phyloP scores from a whole-genome alignment of 2,329 filamentous ascomycete genomes.

The Colletotrichum gloeosporioides region DNA sequence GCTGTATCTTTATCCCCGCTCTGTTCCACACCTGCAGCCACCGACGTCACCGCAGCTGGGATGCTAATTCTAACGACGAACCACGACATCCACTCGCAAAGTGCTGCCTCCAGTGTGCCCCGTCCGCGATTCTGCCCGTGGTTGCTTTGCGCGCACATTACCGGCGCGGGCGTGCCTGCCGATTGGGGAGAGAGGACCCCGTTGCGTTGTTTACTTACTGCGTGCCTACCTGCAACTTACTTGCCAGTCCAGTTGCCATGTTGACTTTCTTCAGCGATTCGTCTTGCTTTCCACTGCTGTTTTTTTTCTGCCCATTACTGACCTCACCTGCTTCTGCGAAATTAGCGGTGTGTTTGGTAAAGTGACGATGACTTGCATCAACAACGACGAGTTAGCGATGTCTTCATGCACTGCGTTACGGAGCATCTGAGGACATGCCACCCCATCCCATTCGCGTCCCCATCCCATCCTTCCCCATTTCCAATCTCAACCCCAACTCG shows the following conservation, averaged over 20 bases:
- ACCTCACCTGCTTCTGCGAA: neutral
- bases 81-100: neutral
- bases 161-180: neutral
- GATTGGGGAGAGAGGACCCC: neutral
- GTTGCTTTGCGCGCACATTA: neutral
- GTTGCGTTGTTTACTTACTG: neutral
- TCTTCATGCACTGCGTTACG: neutral
- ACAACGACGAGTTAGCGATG: neutral
- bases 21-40: neutral
- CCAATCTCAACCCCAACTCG: neutral
- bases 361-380: conserved; percentile 18
- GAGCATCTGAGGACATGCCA: neutral
- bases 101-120: neutral
- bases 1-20: conserved; percentile 6
- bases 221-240: neutral
- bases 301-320: neutral
- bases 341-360: conserved; percentile 6
- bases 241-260: neutral
- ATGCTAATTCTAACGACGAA: conserved; percentile 21
- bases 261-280: neutral
- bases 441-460: neutral
- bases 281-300: neutral
- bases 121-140: neutral
- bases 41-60: conserved; percentile 10
- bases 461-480: neutral